phyloP scores from a whole-genome alignment of 2,329 filamentous ascomycete species.

The Pyrenochaeta sp. region DNA sequence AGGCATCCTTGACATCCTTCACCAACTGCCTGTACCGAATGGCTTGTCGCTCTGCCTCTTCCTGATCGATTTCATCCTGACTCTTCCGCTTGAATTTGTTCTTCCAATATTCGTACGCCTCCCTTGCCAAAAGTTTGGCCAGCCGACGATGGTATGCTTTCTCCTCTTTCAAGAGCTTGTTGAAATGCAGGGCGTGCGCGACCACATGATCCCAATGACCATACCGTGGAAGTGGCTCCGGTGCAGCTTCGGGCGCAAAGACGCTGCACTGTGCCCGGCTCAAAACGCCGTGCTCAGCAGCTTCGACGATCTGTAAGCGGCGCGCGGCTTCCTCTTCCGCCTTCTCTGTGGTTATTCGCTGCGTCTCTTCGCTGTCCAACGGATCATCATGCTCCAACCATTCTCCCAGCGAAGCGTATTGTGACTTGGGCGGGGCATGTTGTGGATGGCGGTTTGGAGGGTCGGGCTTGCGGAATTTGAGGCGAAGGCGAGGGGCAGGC shows the following conservation, averaged over 20 bases:
- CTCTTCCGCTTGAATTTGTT: conserved; percentile 64
- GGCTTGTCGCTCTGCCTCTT: conserved; percentile 74
- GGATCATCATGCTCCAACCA: conserved; percentile 67
- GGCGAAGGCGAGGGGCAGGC: conserved; percentile 50
- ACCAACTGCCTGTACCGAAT: conserved; percentile 76
- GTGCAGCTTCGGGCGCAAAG: conserved; percentile 75
- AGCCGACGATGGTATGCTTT: conserved; percentile 77
- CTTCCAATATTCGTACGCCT: conserved; percentile 78
- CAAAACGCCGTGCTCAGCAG: conserved; percentile 78
- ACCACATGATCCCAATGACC: conserved; percentile 87
- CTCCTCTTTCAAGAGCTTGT: conserved; percentile 80
- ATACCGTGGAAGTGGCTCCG: conserved; percentile 81
- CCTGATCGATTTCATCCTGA: conserved; percentile 80
- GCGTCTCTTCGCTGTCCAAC: conserved; percentile 53
- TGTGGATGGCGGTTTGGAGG: conserved; percentile 61
- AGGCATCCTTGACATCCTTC: conserved; percentile 68
- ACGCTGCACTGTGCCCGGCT: conserved; percentile 74
- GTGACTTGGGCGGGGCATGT: conserved; percentile 56
- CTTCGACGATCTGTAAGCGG: conserved; percentile 75
- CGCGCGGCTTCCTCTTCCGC: conserved; percentile 69
- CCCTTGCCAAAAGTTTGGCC: conserved; percentile 81
- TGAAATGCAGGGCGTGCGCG: conserved; percentile 80
- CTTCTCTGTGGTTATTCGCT: conserved; percentile 42
- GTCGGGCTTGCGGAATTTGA: conserved; percentile 62
- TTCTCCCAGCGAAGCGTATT: conserved; percentile 66